Evolutionary conservation across 106 monocot genomes (phyloP), one percentile per base, ranked within the genome.

Genomic region (Phalaenopsis aphrodite): DNA sequence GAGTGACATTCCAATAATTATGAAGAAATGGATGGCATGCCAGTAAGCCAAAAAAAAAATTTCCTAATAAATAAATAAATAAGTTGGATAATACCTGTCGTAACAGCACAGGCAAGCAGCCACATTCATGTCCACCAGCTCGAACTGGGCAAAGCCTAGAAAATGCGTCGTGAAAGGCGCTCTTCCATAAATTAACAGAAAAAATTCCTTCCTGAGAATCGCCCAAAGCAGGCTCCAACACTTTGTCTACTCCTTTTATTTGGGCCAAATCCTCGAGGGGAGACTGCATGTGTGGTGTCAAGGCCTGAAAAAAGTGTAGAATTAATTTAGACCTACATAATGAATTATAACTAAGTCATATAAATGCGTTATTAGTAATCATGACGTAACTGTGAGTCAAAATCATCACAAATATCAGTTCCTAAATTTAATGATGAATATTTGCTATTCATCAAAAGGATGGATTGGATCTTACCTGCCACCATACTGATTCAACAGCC

Each of bases 401-500:
- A 69, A 69, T 69, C 39, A 36, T 69, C 69, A 69, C 69, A 69
- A 38, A 39, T 69, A 69, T 37, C 15, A 69, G 4, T 5, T 66
- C 21, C 66, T 24, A 8, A 69, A 69, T 15, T 4, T 69, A 39
- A 39, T 61, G 39, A 69, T 69, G 39, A 69, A 69, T 69, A 69
- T 69, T 69, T 69, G 0, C 69, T 38, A 69, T 39, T 14, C 38
- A 16, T 69, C 57, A 11, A 67, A 24, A 30, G 43, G 3, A 24
- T 67, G 43, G 3, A 4, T 3, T 45, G 6, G 43, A 6, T 45
- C 5, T 78, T 85, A 99, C 98, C 94, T 99, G 98, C 98, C 94
- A 99, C 98, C 98, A 99, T 15, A 99, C 94, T 73, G 98, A 99
- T 81, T 99, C 98, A 64, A 99, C 91, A 72, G 87, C 85, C 75